phyloP scores from a whole-genome alignment of 345 rosid species.

The Eucalyptus sp. region DNA sequence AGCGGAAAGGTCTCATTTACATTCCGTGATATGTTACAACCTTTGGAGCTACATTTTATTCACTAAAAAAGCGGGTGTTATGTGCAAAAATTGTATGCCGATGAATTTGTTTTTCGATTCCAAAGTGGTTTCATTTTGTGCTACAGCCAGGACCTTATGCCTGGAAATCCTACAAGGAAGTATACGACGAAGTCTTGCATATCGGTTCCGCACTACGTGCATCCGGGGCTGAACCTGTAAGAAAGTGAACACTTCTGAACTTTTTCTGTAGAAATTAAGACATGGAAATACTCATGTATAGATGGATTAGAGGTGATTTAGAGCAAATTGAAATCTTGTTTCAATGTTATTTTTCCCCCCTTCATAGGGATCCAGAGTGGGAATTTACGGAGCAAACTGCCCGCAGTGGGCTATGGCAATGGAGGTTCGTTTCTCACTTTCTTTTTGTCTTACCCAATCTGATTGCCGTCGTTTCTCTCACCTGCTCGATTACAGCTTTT shows the following conservation, averaged over 20 bases:
- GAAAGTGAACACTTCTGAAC: neutral
- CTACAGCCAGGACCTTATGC: constrained; percentile 68
- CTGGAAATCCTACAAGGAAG: constrained; percentile 89
- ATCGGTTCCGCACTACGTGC: constrained; percentile 80
- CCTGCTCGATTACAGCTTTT: neutral
- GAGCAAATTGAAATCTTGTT: neutral
- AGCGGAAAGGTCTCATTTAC: constrained; percentile 44
- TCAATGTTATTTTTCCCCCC: neutral
- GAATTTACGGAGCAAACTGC: constrained; percentile 88
- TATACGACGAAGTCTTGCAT: constrained; percentile 59
- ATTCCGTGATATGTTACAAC: neutral
- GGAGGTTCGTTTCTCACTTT: constrained; percentile 46
- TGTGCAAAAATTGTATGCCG: neutral
- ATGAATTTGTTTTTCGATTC: neutral
- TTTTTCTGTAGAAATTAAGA: neutral
- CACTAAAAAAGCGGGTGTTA: neutral
- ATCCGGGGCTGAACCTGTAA: constrained; percentile 83
- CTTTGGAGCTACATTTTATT: neutral
- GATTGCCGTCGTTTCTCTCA: neutral
- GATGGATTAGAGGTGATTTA: neutral
- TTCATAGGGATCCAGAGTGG: constrained; percentile 68
- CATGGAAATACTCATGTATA: neutral
- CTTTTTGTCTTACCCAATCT: neutral
- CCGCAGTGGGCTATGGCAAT: constrained; percentile 94
- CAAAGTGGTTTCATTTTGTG: neutral